These are phyloP conservation scores for Botrytis squamosa DNA, from an alignment of 2,329 filamentous ascomycete species.

Conservation along the genomic window DNA sequence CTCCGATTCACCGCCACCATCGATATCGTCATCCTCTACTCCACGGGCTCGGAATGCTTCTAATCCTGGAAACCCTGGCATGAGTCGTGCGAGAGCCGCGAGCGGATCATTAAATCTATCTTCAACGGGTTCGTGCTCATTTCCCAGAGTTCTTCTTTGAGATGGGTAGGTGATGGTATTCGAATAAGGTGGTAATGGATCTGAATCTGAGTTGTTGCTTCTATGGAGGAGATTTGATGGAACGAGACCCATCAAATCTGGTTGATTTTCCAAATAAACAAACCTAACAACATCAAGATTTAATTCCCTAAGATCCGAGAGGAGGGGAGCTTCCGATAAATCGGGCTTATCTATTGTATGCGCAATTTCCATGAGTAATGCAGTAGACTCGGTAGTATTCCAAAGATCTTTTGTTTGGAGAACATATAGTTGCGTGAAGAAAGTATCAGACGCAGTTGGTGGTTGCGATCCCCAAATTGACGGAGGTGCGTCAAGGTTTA, in stretches of 20 bases:
- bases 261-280: slow-evolving; percentile 39
- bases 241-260: slow-evolving; percentile 36
- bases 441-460: slow-evolving; percentile 49
- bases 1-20: slow-evolving; percentile 11
- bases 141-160: slow-evolving; percentile 27
- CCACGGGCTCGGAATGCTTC: slow-evolving; percentile 10
- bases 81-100: slow-evolving; percentile 32
- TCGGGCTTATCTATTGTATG: slow-evolving; percentile 42
- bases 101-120: slow-evolving; percentile 32
- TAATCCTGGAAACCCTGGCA: slow-evolving; percentile 25
- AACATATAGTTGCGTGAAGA: slow-evolving; percentile 65
- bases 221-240: slow-evolving; percentile 36
- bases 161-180: slow-evolving; percentile 37
- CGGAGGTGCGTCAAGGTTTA: slow-evolving; percentile 75
- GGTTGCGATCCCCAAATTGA: slow-evolving; percentile 79
- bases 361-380: slow-evolving; percentile 62
- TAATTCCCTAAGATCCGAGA: slow-evolving; percentile 31
- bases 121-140: not conserved
- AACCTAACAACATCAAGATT: slow-evolving; percentile 38
- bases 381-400: slow-evolving; percentile 66
- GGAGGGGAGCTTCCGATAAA: slow-evolving; percentile 20
- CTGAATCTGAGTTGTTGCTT: slow-evolving; percentile 39
- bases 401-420: slow-evolving; percentile 67
- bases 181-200: slow-evolving; percentile 38
- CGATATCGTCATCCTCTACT: slow-evolving; percentile 12